Base-by-base conservation (phyloP, 345 rosid genomes). In the Citrus cavaleriei region DNA sequence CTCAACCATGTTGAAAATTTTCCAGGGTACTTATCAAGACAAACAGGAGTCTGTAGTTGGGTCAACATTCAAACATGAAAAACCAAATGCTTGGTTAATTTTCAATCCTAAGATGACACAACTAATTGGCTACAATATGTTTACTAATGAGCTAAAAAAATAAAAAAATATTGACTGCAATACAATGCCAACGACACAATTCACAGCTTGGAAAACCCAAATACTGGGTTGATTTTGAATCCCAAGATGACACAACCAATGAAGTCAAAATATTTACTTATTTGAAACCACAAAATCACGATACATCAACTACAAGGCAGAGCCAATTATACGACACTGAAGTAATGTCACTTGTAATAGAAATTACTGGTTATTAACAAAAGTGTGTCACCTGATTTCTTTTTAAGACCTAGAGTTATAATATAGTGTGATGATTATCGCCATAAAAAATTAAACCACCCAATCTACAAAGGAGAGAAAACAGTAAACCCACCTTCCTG, bases 401-500 rank as follows among this genome's bases (percentile, higher is more conserved):
- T 35, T 40, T 63, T 51, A 75, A 66, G 57, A 55, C 25, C 65
- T 49, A 77, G 59, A 59, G 27, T 63, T 4, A 58, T 9, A 49
- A 65, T 59, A 32, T 51, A 32, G 37, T n/a, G 37, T n/a, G n/a
- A 2, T 75, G n/a, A 55, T 67, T 55, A 66, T 62, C 2, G 24
- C 37, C 10, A 65, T 10, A 35, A 34, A 67, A 42, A 55, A 24
- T 54, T 24, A 38, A 37, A 34, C 65, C 68, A n/a, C 51, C 35
- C 49, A 61, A 40, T 10, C 40, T 25, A 22, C 27, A 73, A 42
- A 64, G 72, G 60, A 62, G 61, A 70, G 21, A 69, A 78, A 62
- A 34, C 72, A 54, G 68, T 37, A 55, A 57, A 77, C 88, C 66
- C 32, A 96, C 99, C 98, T 92, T 88, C 91, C 90, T 28, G 97